Evolutionary conservation across 768 basidiomycete species (phyloP), one percentile per base, ranked within the genome.

Genomic region (Phaeotremella skinneri): DNA sequence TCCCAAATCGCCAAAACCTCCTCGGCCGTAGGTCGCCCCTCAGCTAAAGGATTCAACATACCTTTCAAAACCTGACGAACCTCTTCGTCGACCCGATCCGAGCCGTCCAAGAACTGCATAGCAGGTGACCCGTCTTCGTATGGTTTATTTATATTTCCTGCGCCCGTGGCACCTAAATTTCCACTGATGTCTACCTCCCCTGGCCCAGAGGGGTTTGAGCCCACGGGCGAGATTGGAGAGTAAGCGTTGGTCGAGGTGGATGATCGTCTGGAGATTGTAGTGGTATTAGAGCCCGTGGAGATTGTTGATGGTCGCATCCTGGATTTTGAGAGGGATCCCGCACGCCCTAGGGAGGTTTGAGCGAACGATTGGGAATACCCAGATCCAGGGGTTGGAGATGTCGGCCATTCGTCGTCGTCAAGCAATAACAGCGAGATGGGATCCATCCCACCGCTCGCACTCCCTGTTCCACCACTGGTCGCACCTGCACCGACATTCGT

Each of bases 41-140:
- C 56, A 20, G 58, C 54, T 20, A 55, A 47, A 9, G 63, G 64
- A 27, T 47, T 29, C 30, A 74, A 34, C 72, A 74, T 74, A 9
- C 25, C 30, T 39, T 48, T 66, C 26, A 74, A 16, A 20, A 65
- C 52, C 20, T 59, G 21, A 20, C 66, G 54, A 2, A 66, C 30
- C n/a, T 52, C 39, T 27, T 66, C 64, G 14, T 47, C 26, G 1
- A 74, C 64, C 23, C 57, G 13, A 13, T 66, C 66, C 13, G 17
- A 2, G 1, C 70, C 71, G 47, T 72, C 69, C 2, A 71, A 47
- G 50, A 65, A 66, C 13, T 59, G 4, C 67, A 73, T 66, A 6
- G 62, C 30, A 0, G 66, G 68, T 43, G 59, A 61, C 2, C 63
- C 70, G 57, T 71, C 64, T 1, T 41, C n/a, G 55, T 67, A 68